These are phyloP conservation scores for Clarkia xantiana DNA, from an alignment of 345 rosid species.

Conservation along the genomic window DNA sequence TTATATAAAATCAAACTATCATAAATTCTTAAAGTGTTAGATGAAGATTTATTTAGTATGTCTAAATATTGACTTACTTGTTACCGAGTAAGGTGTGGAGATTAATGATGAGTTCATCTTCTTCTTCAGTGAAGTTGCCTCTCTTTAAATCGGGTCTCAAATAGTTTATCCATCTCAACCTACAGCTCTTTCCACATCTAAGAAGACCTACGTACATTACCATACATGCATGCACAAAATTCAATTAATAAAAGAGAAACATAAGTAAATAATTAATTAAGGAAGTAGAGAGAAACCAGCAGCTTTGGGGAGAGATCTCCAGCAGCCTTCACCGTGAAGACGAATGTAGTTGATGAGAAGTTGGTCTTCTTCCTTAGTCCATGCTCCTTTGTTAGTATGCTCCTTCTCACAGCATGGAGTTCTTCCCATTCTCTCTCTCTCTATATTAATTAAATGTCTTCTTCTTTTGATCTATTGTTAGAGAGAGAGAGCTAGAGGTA, in stretches of 20 bases:
- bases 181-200: slow-evolving; percentile 77
- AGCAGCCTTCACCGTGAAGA: slow-evolving; percentile 70
- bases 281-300: too few species aligned
- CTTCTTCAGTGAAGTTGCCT: slow-evolving; percentile 65
- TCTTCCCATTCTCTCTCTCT: too few species aligned
- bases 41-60: too few species aligned
- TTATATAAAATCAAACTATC: too few species aligned
- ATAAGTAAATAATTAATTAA: too few species aligned
- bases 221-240: too few species aligned
- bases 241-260: too few species aligned
- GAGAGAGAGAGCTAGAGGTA: too few species aligned
- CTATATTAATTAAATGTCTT: too few species aligned
- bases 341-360: slow-evolving; percentile 65
- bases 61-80: slow-evolving; percentile 57
- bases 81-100: slow-evolving; percentile 71
- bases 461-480: too few species aligned
- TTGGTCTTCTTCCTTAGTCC: slow-evolving; percentile 85
- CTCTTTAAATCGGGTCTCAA: slow-evolving; percentile 71
- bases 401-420: slow-evolving; percentile 83
- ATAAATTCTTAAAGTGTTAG: too few species aligned
- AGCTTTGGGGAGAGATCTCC: slow-evolving; percentile 47
- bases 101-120: slow-evolving; percentile 67
- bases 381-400: slow-evolving; percentile 84
- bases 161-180: slow-evolving; percentile 69
- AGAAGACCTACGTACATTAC: slow-evolving; percentile 14